Conservation (phyloP, 164 flowering plant genomes). For the Vitis vinifera region ASM3070453v1 NC_081812.1:15444501-15445000, state of each 20-base stretch:
- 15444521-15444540: no score
- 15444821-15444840: slow-evolving; percentile 72
- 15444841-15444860: slow-evolving; percentile 2
- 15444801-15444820: slow-evolving; percentile 91
- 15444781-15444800: slow-evolving; percentile 99
- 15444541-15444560: background rate
- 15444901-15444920: no score
- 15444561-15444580: slow-evolving; percentile 14
- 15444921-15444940: no score
- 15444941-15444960: no score
- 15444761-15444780: slow-evolving; percentile 98
- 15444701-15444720: background rate
- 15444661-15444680: slow-evolving; percentile 76
- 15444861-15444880: background rate
- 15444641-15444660: slow-evolving; percentile 80
- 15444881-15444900: no score
- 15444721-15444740: background rate
- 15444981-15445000: no score
- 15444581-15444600: slow-evolving; percentile 98
- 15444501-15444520: no score
- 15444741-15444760: slow-evolving; percentile 84
- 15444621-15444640: slow-evolving; percentile 95
- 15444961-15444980: no score
- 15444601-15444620: slow-evolving; percentile 76
- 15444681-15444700: background rate